Evolutionary conservation across 1,139 yeast genomes (phyloP), one percentile per base, ranked within the genome.

Genomic region (Hyphopichia buzzinii): DNA sequence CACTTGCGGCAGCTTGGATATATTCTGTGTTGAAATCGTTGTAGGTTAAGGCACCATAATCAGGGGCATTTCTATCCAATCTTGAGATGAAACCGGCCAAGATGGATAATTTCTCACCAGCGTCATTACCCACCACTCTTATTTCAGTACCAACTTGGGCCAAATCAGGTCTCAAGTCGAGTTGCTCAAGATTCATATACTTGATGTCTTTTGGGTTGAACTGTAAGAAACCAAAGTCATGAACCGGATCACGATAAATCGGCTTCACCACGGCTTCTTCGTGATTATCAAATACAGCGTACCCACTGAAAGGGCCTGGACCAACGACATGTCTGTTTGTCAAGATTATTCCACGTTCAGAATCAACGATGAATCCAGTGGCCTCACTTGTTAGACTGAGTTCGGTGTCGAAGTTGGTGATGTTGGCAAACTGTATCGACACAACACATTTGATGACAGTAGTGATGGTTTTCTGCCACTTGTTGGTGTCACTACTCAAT

Each of bases 301-400:
- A 87, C 1, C 97, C 96, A 31, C 81, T 76, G 55, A 90, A 88
- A 2, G 96, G 96, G 8, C 97, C 96, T 0, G 96, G 89, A 1
- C 96, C 96, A 29, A 89, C 96, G 31, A 89, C 97, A 55, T 89
- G 97, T 57, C 96, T 77, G 62, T 90, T 90, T 11, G 97, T 90
- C 55, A 90, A 71, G 41, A 90, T 88, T 43, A 88, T 74, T 8
- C 97, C 97, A 29, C 78, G 61, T 38, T 74, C 68, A 3, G 90
- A 73, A 57, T 90, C 97, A 10, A 90, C 97, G n/a, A 90, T 88
- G 57, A 90, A 89, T 5, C 97, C 97, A 1, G 96, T 87, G 13
- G 97, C 97, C 57, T 89, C 95, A 43, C 94, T 82, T 15, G 84
- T 89, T 27, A 84, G 62, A 1, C 95, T 81, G 2, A 81, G 63